Conservation (phyloP, 768 basidiomycete species). For the Agrocybe pediades region DNA sequence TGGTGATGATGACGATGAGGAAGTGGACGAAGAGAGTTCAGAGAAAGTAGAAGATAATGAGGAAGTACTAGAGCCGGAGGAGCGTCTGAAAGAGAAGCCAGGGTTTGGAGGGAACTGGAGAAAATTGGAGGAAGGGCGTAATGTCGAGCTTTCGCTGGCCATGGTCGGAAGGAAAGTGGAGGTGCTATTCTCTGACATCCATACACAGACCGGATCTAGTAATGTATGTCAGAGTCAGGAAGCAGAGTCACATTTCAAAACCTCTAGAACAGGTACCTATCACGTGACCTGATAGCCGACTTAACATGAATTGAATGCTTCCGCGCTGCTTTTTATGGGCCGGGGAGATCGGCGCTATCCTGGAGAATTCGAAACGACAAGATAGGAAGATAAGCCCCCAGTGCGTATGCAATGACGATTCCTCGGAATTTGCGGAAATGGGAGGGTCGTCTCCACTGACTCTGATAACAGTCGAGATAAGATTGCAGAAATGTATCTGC, state of each 20-base stretch:
- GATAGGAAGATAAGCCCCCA: not conserved
- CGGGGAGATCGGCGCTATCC: not conserved
- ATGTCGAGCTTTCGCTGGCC: not conserved
- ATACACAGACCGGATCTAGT: not conserved
- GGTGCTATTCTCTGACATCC: not conserved
- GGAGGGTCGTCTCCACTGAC: no score
- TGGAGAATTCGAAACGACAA: not conserved
- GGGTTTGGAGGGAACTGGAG: not conserved
- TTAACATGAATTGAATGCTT: not conserved
- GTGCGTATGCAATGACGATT: not conserved
- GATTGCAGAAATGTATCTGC: no score
- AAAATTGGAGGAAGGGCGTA: not conserved
- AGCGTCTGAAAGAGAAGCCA: slow-evolving; percentile 15
- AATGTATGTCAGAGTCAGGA: not conserved
- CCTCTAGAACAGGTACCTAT: not conserved
- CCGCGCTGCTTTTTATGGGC: not conserved
- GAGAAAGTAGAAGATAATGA: slow-evolving; percentile 42
- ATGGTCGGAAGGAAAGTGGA: not conserved
- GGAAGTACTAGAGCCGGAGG: slow-evolving; percentile 31
- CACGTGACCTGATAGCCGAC: not conserved
- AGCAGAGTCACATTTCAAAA: not conserved
- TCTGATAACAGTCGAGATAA: no score
- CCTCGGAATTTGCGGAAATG: not conserved
- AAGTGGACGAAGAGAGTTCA: slow-evolving; percentile 26
- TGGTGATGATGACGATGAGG: slow-evolving; percentile 28